phyloP scores from a whole-genome alignment of 768 basidiomycete species.

The Lactarius psammicola region DNA sequence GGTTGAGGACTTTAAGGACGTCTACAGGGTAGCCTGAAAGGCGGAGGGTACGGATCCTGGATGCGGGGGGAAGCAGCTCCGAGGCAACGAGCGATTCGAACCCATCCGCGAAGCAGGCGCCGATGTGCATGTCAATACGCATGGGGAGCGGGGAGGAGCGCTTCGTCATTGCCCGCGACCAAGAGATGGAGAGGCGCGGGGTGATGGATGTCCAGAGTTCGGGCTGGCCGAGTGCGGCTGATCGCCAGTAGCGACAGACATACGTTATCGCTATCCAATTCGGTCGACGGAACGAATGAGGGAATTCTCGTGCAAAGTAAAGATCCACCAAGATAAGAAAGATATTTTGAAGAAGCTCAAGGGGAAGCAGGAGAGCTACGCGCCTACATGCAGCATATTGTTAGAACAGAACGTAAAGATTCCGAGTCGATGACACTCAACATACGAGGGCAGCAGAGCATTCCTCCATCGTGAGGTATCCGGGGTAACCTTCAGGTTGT shows the following conservation, averaged over 20 bases:
- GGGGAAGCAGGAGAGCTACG: background rate
- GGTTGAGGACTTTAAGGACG: constrained; percentile 1
- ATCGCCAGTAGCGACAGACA: constrained; percentile 21
- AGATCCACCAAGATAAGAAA: background rate
- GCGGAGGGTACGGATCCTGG: constrained; percentile 15
- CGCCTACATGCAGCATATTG: background rate
- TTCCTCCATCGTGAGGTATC: background rate
- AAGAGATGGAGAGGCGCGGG: constrained; percentile 12
- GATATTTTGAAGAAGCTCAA: background rate
- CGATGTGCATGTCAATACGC: constrained; percentile 10
- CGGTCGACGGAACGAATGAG: background rate
- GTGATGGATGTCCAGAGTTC: constrained; percentile 21
- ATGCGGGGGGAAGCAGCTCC: constrained; percentile 5
- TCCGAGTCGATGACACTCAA: background rate
- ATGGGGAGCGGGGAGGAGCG: constrained; percentile 20
- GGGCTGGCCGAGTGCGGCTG: constrained; percentile 18
- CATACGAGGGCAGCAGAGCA: background rate
- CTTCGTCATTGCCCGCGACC: constrained; percentile 21
- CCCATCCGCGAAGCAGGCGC: background rate
- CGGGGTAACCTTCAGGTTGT: background rate
- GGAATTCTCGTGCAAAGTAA: background rate
- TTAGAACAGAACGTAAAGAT: background rate
- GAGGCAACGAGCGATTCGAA: background rate
- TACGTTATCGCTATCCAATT: constrained; percentile 16
- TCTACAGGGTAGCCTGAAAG: constrained; percentile 10